Evolutionary conservation across 1,284 basidiomycete genomes (phyloP), one percentile per base, ranked within the genome.

Genomic region (Uromyces viciae-fabae): DNA sequence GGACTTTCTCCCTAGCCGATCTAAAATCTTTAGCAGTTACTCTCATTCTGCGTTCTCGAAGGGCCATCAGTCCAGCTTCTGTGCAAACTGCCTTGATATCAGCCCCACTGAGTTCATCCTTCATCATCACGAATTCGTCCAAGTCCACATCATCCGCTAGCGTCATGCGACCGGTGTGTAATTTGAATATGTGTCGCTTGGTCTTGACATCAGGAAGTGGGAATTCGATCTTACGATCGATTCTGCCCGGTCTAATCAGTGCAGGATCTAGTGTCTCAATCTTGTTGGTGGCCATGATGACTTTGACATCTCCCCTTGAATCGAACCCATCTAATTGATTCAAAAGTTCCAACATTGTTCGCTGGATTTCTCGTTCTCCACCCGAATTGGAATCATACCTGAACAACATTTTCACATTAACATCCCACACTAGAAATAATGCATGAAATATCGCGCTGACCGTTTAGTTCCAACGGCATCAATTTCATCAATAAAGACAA

Each of bases 1-100:
- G 85, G 78, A 93, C 94, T 90, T 95, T 94, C 88, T 95, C 94
- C 85, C 94, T 88, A 3, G 94, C 94, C 33, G 91, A 86, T 8
- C 92, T 92, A 84, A 96, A 94, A 87, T 96, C 94, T 54, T 86
- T 82, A 87, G 98, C 98, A 49, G 92, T 98, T 17, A 99, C 96
- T 82, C 94, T 89, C 96, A 99, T 99, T 80, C 97, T 89, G 82
- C 97, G 90, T 87, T 99, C 97, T 83, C 97, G 89, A 83, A 99
- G 88, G 4, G 97, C 97, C 73, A 98, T 88, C 77, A 99, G 87
- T 84, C 97, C 97, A 25, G 97, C 97, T 86, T 99, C 97, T 3
- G 97, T 88, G 86, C 94, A 96, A 22, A 95, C 93, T 3, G 95
- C 95, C 88, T 98, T 98, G 89, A 99, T 98, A 85, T 99, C 97